Conservation (phyloP, 2,329 filamentous ascomycete species). For the Cryphonectria japonica region DNA sequence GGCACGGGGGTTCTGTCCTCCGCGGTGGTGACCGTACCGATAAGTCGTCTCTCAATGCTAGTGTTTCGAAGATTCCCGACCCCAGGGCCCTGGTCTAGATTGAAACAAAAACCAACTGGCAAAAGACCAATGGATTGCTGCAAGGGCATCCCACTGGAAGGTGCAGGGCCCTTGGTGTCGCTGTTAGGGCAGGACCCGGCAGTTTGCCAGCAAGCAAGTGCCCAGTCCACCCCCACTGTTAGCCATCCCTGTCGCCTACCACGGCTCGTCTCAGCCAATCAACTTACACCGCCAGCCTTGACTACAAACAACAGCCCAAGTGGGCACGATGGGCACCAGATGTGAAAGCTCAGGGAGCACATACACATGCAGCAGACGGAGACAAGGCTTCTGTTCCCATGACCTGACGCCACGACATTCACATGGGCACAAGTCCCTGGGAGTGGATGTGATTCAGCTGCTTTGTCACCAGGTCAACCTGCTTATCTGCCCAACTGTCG, state of each 20-base stretch:
- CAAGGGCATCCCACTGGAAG: neutral
- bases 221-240: neutral
- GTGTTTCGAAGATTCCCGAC: neutral
- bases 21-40: neutral
- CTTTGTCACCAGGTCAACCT: neutral
- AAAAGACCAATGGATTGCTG: neutral
- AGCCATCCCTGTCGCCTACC: constrained; percentile 5
- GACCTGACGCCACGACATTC: neutral
- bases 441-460: neutral
- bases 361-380: neutral
- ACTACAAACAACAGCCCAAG: constrained; percentile 8
- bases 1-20: neutral
- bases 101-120: neutral
- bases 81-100: neutral
- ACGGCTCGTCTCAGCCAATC: constrained; percentile 16
- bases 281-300: constrained; percentile 10
- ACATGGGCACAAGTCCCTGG: neutral
- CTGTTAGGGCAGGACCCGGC: neutral
- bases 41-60: neutral
- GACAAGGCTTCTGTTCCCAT: neutral
- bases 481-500: neutral
- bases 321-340: neutral
- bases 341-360: neutral
- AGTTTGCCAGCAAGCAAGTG: constrained; percentile 1
- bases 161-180: neutral